These are phyloP conservation scores for Asterochloris erici DNA, from an alignment of 139 green algal genomes.

Conservation along the genomic window DNA sequence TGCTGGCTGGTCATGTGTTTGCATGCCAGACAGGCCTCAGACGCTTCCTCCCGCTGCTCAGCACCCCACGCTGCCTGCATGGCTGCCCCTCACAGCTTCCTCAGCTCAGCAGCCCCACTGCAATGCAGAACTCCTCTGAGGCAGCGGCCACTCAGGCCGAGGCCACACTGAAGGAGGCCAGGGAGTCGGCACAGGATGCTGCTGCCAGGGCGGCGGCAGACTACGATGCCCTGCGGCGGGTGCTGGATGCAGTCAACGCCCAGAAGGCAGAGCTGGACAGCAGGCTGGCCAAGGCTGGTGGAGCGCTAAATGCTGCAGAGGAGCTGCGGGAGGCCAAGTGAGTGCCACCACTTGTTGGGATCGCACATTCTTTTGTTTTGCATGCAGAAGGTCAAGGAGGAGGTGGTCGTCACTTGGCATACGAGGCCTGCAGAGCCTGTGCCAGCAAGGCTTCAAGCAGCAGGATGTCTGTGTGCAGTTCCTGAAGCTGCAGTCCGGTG, in stretches of 20 bases:
- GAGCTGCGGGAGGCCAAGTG: conserved; percentile 76
- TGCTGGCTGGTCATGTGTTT: not conserved
- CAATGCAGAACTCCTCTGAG: conserved; percentile 6
- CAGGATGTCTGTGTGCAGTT: no score
- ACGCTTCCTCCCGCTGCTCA: not conserved
- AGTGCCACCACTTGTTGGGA: not conserved
- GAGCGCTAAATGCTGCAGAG: conserved; percentile 63
- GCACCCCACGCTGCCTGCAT: not conserved
- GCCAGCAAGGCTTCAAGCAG: no score
- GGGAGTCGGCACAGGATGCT: conserved; percentile 13
- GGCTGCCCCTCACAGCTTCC: not conserved
- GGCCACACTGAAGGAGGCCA: not conserved
- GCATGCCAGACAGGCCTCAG: no score
- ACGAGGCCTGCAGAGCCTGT: no score
- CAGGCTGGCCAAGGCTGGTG: conserved; percentile 62
- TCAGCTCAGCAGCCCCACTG: not conserved
- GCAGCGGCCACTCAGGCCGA: not conserved
- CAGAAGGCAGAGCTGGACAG: conserved; percentile 45
- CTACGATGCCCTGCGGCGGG: conserved; percentile 15
- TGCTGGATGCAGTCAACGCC: conserved; percentile 22
- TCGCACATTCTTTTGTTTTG: no score
- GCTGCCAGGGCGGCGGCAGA: conserved; percentile 21
- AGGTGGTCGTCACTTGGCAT: no score
- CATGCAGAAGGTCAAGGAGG: no score
- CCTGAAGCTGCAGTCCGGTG: no score